Base-by-base conservation (phyloP, 1,139 yeast genomes). In the Lodderomyces oxycetoniae region DNA sequence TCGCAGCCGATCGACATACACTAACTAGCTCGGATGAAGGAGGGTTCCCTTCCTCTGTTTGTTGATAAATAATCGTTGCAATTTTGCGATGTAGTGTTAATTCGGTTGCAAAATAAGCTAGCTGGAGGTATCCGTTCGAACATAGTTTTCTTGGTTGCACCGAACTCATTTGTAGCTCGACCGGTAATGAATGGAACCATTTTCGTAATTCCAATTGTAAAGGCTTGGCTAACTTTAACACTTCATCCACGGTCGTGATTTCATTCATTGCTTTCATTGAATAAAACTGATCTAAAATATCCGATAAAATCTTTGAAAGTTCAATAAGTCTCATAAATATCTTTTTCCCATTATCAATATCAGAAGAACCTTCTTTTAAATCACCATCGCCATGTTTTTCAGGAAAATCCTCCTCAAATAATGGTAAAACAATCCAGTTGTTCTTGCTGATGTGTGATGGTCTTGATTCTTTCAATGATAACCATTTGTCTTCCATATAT, bases 21-120 rank as follows among this genome's bases (percentile, higher is more conserved):
- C 64, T 65, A 3, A 79, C 67, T 36, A 67, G 49, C 34, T 87
- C 72, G 35, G 74, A 77, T 6, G 73, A 72, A 1, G 89, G 80
- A 3, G 57, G 50, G 20, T 55, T 53, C 1, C 67, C 67, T 2
- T 53, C 47, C 13, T 46, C 35, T 1, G 75, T 60, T 39, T 71
- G 74, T 29, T 66, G 59, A 37, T 63, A 60, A 26, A 80, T 62
- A 1, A 77, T 63, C 4, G 85, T 68, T 28, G 87, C 77, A 32
- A 88, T 87, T 47, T 83, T 79, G 31, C 96, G 63, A 55, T 88
- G 96, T 27, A 88, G 62, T 0, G 93, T 82, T 28, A 87, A 74
- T 51, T 88, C 96, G 0, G 94, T 79, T 0, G 94, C 91, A 61
- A 87, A 84, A 57, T 88, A 87, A 1, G 94, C 85, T 35, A 88